These are phyloP conservation scores for Pleurotus tuber-regium DNA, from an alignment of 768 basidiomycete species.

Conservation along the genomic window DNA sequence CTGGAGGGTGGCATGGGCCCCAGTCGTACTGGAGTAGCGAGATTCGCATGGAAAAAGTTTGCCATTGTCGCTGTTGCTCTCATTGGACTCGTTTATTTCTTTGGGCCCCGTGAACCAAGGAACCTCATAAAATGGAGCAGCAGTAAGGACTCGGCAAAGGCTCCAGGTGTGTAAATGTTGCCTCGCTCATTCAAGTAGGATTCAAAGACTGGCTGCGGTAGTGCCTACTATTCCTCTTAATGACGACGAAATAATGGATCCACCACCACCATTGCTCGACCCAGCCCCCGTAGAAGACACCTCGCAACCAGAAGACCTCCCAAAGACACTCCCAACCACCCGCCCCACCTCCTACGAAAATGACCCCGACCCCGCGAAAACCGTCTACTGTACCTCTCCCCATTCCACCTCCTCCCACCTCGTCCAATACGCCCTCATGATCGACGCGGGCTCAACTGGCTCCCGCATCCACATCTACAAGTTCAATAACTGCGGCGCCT, in stretches of 20 bases:
- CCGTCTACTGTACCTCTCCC: constrained; percentile 67
- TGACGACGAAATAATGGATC: not conserved
- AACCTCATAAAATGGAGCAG: not conserved
- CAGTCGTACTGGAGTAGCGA: constrained; percentile 23
- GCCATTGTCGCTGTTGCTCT: constrained; percentile 55
- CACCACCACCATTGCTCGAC: not conserved
- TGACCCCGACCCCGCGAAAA: constrained; percentile 72
- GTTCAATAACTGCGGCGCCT: constrained; percentile 84
- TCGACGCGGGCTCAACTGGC: constrained; percentile 97
- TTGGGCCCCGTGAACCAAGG: constrained; percentile 45
- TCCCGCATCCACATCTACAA: constrained; percentile 99
- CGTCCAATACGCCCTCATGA: constrained; percentile 93
- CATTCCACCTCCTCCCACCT: constrained; percentile 48
- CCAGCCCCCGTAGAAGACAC: not conserved
- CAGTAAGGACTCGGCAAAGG: too few relatives aligned
- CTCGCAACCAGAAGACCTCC: not conserved
- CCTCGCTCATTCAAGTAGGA: too few relatives aligned
- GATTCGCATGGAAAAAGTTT: constrained; percentile 65
- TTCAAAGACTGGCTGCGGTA: not conserved
- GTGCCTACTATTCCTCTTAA: not conserved
- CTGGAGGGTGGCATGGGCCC: constrained; percentile 48
- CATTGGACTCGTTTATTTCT: constrained; percentile 62
- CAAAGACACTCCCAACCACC: constrained; percentile 12
- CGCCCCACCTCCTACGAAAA: constrained; percentile 62
- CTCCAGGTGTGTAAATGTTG: not conserved